Conservation (phyloP, 768 basidiomycete genomes). For the Gymnopilus dilepis region DNA sequence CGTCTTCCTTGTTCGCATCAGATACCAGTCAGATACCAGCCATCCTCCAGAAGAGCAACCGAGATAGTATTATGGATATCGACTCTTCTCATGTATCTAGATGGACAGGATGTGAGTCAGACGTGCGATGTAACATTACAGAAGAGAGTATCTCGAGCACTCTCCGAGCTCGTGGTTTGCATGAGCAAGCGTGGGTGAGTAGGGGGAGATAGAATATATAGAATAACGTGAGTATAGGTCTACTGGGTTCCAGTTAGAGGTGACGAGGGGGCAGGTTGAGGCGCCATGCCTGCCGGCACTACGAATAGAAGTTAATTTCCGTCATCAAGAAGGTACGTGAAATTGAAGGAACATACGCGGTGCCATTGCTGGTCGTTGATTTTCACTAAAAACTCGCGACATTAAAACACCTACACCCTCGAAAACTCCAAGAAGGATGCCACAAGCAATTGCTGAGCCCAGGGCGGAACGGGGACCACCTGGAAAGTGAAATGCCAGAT, state of each 20-base stretch:
- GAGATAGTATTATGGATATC: conserved; percentile 9
- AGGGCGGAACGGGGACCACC: conserved; percentile 93
- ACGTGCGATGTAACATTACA: background rate
- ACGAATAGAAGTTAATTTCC: background rate
- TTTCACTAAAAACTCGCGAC: conserved; percentile 86
- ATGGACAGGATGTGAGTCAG: conserved; percentile 2
- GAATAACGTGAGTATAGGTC: conserved; percentile 42
- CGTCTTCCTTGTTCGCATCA: too few species aligned
- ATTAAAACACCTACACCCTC: conserved; percentile 95
- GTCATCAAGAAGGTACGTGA: background rate
- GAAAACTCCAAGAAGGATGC: conserved; percentile 93
- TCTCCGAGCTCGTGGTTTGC: conserved; percentile 2
- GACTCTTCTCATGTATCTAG: conserved; percentile 8
- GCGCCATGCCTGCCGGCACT: conserved; percentile 46
- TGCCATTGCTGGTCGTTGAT: conserved; percentile 78
- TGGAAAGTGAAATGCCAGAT: conserved; percentile 33
- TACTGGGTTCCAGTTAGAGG: conserved; percentile 52
- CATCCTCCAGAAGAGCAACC: background rate
- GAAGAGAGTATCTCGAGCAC: conserved; percentile 2
- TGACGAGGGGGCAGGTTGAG: conserved; percentile 48
- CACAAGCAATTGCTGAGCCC: conserved; percentile 94
- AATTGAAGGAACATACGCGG: conserved; percentile 57
- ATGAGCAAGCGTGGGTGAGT: conserved; percentile 15
- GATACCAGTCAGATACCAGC: too few species aligned
- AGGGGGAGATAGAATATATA: conserved; percentile 26